Conservation (phyloP, 2,329 filamentous ascomycete species). For the Botrytis pseudocinerea region DNA sequence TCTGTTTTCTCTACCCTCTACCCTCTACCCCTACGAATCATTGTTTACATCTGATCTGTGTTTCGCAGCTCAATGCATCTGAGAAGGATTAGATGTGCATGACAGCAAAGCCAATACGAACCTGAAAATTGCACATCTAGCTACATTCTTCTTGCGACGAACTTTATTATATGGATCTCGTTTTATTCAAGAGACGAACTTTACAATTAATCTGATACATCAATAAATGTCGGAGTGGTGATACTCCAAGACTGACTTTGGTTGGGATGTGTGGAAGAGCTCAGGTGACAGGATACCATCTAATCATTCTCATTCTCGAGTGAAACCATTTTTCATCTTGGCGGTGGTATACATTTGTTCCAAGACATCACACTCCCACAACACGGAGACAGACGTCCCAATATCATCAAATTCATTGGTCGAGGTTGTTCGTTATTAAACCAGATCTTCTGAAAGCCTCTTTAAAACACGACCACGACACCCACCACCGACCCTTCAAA, state of each 20-base stretch:
- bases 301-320: neutral
- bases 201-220: constrained; percentile 8
- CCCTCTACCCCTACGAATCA: neutral
- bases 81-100: neutral
- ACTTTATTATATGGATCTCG: neutral
- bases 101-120: neutral
- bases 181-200: neutral
- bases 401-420: too few relatives aligned
- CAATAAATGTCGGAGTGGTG: neutral
- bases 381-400: neutral
- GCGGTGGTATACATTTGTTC: neutral
- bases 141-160: neutral
- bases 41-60: neutral
- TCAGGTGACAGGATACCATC: neutral
- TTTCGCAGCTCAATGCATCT: neutral
- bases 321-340: neutral
- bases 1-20: too few relatives aligned
- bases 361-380: neutral
- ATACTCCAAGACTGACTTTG: neutral
- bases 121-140: neutral
- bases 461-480: neutral
- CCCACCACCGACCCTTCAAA: neutral
- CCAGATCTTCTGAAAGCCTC: neutral
- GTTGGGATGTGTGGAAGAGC: neutral
- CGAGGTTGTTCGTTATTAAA: neutral